Evolutionary conservation across 495 filamentous ascomycete species (phyloP), one percentile per base, ranked within the genome.

Genomic region (Neurospora africana): DNA sequence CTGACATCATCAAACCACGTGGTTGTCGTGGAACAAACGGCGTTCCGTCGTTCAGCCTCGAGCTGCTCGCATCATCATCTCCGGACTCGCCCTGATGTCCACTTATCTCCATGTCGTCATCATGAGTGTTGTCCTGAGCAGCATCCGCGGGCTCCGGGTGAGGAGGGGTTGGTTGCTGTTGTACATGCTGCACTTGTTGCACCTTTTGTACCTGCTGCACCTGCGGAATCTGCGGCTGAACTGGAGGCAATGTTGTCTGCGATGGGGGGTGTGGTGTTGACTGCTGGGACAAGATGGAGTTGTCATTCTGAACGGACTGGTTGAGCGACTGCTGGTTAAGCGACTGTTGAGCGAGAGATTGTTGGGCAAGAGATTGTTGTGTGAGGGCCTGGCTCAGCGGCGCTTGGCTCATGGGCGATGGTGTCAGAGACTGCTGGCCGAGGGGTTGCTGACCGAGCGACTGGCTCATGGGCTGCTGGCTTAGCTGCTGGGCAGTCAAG

Each of bases 1-100:
- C 81, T 6, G 86, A 84, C 85, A 88, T 88, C 77, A 81, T 79
- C 33, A 71, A 33, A 5, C 84, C 84, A 82, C 84, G 82, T 6
- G 84, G 83, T 58, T 81, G 74, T 15, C 81, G 80, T 6, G 83
- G 82, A 17, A 84, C 81, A 67, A 81, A 85, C 5, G 82, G 82
- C 2, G 81, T 75, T 17, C 78, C 81, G 30, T 83, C 83, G n/a
- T 84, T 71, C 65, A 84, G 71, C 74, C 82, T 86, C 35, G 81
- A 80, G 71, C 77, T 74, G 68, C 82, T 80, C 13, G 77, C 80
- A 65, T 65, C 53, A 30, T 61, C 53, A 47, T 84, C 82, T 1
- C 76, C 80, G 27, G 71, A 74, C 67, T 85, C 83, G 15, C 77
- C 80, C 39, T 80, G 79, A 23, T 78, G 82, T 41, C 78, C 81